Evolutionary conservation across 345 rosid species (phyloP), one percentile per base, ranked within the genome.

Genomic region (Gossypium arboreum): DNA sequence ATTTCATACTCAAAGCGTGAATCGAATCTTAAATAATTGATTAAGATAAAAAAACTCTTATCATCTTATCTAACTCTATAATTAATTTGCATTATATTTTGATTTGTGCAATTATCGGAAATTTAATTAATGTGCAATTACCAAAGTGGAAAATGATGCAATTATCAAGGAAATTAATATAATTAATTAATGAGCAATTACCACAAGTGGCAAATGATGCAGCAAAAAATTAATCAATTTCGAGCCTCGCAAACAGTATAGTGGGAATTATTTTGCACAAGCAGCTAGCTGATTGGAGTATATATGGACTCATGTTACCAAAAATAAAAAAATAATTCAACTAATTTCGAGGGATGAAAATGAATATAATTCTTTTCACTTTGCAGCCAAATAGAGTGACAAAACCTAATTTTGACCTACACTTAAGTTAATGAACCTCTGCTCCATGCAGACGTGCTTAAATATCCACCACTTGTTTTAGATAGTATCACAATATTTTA

Each of bases 401-500:
- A 45, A 45, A 29, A 64, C 68, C 50, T 64, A 64, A 64, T 39
- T 39, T 39, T 39, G n/a, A 64, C 50, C 24, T 2, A 25, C 27
- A 39, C 41, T 17, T 9, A 4, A 34, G 41, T 34, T 34, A 34
- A 34, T 34, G 41, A 34, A 34, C 41, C 41, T 34, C 7, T 34
- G 41, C 34, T 29, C 34, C 34, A 29, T 29, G 39, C 39, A 34
- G 39, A 34, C 39, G 39, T 34, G 6, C 39, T 34, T 34, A 4
- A 34, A 34, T 34, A 34, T 68, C 56, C 56, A 12, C 72, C 72
- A 68, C 72, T 47, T 47, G n/a, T 47, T 64, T 68, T 13, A 4
- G 48, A 24, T 47, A 4, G 9, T 11, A 2, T 12, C 43, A 3
- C 16, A n/a, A 65, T 43, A 65, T n/a, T 64, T 64, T 64, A 39